phyloP scores from a whole-genome alignment of 257 asterid species.

The Avicennia marina region DNA sequence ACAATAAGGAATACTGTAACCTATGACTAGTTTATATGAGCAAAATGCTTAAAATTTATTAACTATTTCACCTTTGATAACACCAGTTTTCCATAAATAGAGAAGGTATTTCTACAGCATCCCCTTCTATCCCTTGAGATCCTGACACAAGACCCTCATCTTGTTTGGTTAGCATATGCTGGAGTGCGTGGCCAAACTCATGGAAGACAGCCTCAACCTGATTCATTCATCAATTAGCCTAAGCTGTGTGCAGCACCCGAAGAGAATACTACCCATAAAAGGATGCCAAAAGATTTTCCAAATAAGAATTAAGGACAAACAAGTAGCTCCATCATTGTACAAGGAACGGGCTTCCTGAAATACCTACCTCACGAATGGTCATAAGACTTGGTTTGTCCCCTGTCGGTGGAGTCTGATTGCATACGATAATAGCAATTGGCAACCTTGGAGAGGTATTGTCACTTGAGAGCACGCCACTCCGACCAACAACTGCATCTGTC shows the following conservation, averaged over 20 bases:
- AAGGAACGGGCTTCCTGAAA: neutral
- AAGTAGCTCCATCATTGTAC: neutral
- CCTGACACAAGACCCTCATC: constrained; percentile 86
- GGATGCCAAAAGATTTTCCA: too few species aligned
- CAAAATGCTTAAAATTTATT: neutral
- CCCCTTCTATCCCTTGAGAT: constrained; percentile 71
- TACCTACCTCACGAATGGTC: constrained; percentile 73
- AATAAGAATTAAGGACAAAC: too few species aligned
- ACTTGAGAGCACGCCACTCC: constrained; percentile 53
- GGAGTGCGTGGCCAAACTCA: constrained; percentile 91
- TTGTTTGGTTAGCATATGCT: constrained; percentile 80
- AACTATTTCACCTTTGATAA: constrained; percentile 59
- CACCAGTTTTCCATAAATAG: constrained; percentile 94
- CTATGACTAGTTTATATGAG: neutral
- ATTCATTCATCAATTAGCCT: constrained; percentile 2
- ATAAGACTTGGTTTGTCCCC: constrained; percentile 75
- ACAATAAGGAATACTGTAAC: too few species aligned
- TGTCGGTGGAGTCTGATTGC: constrained; percentile 82
- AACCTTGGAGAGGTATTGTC: constrained; percentile 46
- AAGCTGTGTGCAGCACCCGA: too few species aligned
- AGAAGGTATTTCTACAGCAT: constrained; percentile 81
- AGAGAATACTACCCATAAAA: too few species aligned
- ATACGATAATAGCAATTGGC: constrained; percentile 72
- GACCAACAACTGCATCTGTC: constrained; percentile 66
- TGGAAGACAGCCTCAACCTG: constrained; percentile 84